Evolutionary conservation across 2,329 filamentous ascomycete species (phyloP).

Genomic region (Hymenotorrendiella dingleyae): DNA sequence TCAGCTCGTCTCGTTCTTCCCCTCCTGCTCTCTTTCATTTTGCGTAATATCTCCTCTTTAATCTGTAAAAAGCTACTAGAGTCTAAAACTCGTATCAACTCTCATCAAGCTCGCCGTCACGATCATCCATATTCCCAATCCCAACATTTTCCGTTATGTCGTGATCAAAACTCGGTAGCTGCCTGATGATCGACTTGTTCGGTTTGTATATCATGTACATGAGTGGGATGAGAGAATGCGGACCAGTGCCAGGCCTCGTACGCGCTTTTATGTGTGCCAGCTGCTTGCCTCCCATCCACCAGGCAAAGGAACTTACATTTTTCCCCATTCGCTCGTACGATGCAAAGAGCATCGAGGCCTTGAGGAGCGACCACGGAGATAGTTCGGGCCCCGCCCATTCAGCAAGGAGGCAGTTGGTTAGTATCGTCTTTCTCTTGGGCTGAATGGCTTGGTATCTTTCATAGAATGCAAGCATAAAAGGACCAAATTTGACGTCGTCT

Average conservation of each 20-base stretch:
- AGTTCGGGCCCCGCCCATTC: conserved; percentile 11
- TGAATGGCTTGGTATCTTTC: conserved; percentile 20
- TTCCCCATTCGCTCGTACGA: conserved; percentile 2
- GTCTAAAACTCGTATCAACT: background rate
- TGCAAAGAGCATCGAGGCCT: conserved; percentile 35
- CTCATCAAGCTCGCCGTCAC: background rate
- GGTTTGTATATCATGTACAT: conserved; percentile 21
- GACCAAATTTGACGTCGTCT: background rate
- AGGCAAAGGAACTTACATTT: conserved; percentile 13
- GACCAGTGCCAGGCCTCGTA: background rate
- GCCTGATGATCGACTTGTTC: conserved; percentile 15
- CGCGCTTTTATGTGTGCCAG: conserved; percentile 24
- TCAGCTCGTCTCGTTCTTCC: no score
- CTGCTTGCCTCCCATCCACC: conserved; percentile 29
- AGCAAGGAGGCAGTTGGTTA: conserved; percentile 16
- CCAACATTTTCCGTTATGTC: background rate
- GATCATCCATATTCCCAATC: background rate
- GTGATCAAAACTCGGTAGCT: background rate
- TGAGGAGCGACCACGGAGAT: conserved; percentile 38
- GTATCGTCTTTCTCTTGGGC: conserved; percentile 16
- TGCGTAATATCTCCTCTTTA: no score
- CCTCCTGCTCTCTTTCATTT: no score
- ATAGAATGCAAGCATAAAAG: conserved; percentile 10
- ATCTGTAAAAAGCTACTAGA: no score
- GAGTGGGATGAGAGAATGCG: conserved; percentile 3